Percentiles rank a stretch among this genome's conserved stretches.
phyloP scores from a whole-genome alignment of 2,329 filamentous ascomycete species.

The Diaporthe caulivora region DNA sequence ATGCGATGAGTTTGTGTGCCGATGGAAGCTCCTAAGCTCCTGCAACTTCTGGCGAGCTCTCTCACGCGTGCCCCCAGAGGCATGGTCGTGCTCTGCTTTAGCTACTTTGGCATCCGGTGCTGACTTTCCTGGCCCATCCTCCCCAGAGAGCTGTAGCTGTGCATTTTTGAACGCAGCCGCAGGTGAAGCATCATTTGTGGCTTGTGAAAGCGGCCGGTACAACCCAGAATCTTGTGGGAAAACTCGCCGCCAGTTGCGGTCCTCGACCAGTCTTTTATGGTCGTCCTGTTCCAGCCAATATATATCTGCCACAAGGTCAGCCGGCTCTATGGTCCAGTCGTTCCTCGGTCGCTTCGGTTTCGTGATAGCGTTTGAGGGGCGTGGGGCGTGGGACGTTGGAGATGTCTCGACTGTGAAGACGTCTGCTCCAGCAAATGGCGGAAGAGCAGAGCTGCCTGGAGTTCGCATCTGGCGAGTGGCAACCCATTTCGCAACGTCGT shows the following conservation, averaged over 20 bases:
- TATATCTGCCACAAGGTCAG: conserved; percentile 88
- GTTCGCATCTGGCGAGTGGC: conserved; percentile 49
- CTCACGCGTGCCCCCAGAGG: conserved; percentile 67
- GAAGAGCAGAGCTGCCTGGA: conserved; percentile 54
- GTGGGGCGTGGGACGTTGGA: conserved; percentile 56
- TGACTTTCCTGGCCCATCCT: conserved; percentile 44
- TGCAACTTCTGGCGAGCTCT: conserved; percentile 72
- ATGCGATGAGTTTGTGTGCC: conserved; percentile 59
- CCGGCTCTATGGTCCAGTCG: conserved; percentile 87
- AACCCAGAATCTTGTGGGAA: conserved; percentile 62
- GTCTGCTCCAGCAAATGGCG: conserved; percentile 61
- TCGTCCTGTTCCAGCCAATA: conserved; percentile 89
- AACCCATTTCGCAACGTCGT: conserved; percentile 70
- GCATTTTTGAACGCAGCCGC: background rate
- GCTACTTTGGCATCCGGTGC: conserved; percentile 44
- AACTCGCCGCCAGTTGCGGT: conserved; percentile 80
- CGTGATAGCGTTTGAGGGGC: conserved; percentile 56
- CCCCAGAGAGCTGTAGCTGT: conserved; percentile 39
- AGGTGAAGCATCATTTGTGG: conserved; percentile 36
- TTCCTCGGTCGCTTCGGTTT: conserved; percentile 80
- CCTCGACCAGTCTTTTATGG: conserved; percentile 85
- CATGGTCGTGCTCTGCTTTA: conserved; percentile 55
- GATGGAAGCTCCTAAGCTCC: conserved; percentile 68
- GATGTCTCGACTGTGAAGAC: conserved; percentile 56
- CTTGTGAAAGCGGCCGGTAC: conserved; percentile 46